Conservation (phyloP, 768 basidiomycete genomes). For the Lactarius sanguifluus region DNA sequence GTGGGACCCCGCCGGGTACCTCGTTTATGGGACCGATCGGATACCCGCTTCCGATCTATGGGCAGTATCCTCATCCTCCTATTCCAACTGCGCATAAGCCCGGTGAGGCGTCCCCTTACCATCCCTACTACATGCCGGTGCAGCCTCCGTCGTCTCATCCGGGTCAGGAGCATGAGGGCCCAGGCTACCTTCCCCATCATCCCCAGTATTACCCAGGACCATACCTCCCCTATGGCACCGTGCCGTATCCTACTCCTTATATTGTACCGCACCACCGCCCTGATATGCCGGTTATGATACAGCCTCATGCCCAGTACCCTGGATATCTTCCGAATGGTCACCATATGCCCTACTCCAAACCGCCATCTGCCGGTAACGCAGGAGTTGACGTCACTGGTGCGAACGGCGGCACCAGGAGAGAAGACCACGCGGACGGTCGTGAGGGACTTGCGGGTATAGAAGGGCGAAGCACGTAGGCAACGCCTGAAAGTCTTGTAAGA, state of each 20-base stretch:
- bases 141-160: constrained; percentile 43
- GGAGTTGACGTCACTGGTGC: constrained; percentile 31
- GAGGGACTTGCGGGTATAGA: constrained; percentile 27
- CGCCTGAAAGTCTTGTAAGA: constrained; percentile 27
- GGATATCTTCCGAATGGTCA: constrained; percentile 40
- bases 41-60: constrained; percentile 55
- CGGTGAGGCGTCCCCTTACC: constrained; percentile 51
- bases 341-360: constrained; percentile 43
- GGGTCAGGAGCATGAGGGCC: constrained; percentile 38
- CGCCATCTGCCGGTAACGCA: constrained; percentile 38
- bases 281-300: constrained; percentile 27
- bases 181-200: constrained; percentile 37
- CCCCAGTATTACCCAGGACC: constrained; percentile 48
- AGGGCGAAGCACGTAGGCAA: constrained; percentile 26
- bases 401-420: constrained; percentile 28
- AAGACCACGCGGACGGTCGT: constrained; percentile 23
- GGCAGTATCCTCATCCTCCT: constrained; percentile 55
- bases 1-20: constrained; percentile 45
- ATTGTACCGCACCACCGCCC: constrained; percentile 44
- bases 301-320: constrained; percentile 28
- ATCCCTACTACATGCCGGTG: constrained; percentile 47
- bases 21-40: constrained; percentile 53
- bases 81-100: constrained; percentile 48
- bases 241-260: constrained; percentile 49
- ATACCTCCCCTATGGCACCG: constrained; percentile 48